phyloP scores from a whole-genome alignment of 805 yeast species.

The Candida vaughaniae region DNA sequence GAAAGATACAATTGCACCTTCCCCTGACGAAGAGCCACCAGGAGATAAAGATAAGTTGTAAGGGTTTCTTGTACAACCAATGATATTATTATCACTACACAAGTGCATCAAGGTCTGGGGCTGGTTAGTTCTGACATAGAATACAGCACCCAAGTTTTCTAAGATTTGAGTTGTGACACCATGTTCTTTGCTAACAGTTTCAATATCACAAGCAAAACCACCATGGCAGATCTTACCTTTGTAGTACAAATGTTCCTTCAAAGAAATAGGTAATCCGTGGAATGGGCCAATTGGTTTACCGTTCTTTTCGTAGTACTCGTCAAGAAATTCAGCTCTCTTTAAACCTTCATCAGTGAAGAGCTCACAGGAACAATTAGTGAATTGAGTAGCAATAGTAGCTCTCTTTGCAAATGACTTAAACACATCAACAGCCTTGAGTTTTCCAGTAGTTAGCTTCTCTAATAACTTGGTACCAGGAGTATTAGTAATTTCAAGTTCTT shows the following conservation, averaged over 20 bases:
- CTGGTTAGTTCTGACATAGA: slow-evolving; percentile 41
- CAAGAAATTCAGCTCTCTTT: slow-evolving; percentile 53
- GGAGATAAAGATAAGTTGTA: slow-evolving; percentile 36
- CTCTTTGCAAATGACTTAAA: slow-evolving; percentile 43
- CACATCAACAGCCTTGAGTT: slow-evolving; percentile 33
- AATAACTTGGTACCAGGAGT: slow-evolving; percentile 25
- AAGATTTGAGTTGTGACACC: slow-evolving; percentile 31
- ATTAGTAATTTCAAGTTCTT: slow-evolving; percentile 40
- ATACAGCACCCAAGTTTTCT: slow-evolving; percentile 43
- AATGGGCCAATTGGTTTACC: slow-evolving; percentile 59
- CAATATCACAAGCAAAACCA: slow-evolving; percentile 36
- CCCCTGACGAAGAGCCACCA: slow-evolving; percentile 47
- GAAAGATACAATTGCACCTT: slow-evolving; percentile 41
- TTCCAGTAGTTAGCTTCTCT: slow-evolving; percentile 29
- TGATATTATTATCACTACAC: slow-evolving; percentile 39
- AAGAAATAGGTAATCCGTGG: slow-evolving; percentile 64
- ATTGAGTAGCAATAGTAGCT: slow-evolving; percentile 43
- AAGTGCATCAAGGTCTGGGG: slow-evolving; percentile 47
- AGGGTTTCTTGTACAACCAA: slow-evolving; percentile 37
- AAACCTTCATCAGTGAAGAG: slow-evolving; percentile 59
- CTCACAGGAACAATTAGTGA: slow-evolving; percentile 43
- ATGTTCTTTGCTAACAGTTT: slow-evolving; percentile 26
- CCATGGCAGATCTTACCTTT: slow-evolving; percentile 38
- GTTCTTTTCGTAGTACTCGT: slow-evolving; percentile 43
- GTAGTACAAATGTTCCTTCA: slow-evolving; percentile 49